phyloP scores from a whole-genome alignment of 371 early-diverging fungal species.

The Blyttiomyces sp. region DNA sequence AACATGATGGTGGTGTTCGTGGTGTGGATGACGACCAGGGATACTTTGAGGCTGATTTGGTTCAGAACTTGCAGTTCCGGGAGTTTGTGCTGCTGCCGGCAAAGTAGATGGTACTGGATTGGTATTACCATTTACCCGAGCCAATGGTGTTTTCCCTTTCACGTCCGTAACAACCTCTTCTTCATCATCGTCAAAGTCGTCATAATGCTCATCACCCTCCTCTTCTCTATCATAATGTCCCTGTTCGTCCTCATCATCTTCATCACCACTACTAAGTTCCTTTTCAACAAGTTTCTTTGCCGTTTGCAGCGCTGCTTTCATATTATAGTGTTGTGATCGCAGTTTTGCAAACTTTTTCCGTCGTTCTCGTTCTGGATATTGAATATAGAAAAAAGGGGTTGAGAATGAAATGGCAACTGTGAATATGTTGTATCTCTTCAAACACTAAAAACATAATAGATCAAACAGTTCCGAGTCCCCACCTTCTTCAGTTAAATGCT shows the following conservation, averaged over 20 bases:
- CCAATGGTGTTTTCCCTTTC: no score
- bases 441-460: neutral
- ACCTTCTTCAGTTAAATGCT: slow-evolving; percentile 21
- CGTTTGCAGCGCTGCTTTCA: slow-evolving; percentile 63
- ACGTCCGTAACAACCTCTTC: neutral
- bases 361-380: slow-evolving; percentile 21
- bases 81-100: no score
- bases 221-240: slow-evolving; percentile 5
- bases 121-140: no score
- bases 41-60: no score
- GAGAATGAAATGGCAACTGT: neutral
- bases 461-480: slow-evolving; percentile 6
- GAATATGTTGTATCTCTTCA: no score
- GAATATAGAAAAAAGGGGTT: neutral
- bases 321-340: slow-evolving; percentile 81
- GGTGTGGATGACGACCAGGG: no score
- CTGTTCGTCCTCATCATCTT: slow-evolving; percentile 42
- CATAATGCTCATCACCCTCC: slow-evolving; percentile 39
- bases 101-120: no score
- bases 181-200: slow-evolving; percentile 9
- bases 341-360: slow-evolving; percentile 63
- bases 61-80: no score
- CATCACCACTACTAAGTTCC: slow-evolving; percentile 29
- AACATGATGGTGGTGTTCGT: no score
- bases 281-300: slow-evolving; percentile 41